Conservation (phyloP, 2,329 filamentous ascomycete genomes). For the Sclerotinia minor region DNA sequence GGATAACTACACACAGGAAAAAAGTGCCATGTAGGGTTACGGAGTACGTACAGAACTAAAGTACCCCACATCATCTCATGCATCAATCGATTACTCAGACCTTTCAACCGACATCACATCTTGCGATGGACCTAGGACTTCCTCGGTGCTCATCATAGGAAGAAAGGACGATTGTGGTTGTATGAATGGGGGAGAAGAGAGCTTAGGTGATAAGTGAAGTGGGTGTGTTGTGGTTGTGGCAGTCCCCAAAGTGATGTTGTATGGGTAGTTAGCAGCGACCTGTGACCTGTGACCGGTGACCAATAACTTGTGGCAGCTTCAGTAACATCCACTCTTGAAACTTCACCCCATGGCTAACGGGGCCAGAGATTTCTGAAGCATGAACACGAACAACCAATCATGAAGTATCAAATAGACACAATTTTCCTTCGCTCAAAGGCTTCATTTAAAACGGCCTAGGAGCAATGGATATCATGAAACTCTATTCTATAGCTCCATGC, state of each 20-base stretch:
- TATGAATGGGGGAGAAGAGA: neutral
- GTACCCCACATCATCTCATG: conserved; percentile 16
- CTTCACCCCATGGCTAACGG: no score
- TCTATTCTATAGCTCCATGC: neutral
- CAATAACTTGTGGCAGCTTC: neutral
- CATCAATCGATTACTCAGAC: neutral
- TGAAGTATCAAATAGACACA: neutral
- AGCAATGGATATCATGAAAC: neutral
- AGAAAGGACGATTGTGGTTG: neutral
- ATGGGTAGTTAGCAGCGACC: no score
- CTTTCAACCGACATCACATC: neutral
- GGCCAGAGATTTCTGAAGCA: neutral
- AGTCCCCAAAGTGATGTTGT: neutral
- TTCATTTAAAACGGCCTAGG: neutral
- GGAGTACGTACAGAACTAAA: neutral
- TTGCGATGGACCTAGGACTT: neutral
- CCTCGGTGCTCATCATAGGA: neutral
- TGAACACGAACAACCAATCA: neutral
- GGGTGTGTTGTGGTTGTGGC: neutral
- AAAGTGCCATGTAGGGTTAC: neutral
- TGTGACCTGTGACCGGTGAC: no score
- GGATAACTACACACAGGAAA: neutral
- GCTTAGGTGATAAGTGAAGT: neutral
- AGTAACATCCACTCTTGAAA: neutral
- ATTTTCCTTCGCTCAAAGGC: neutral